These are phyloP conservation scores for Volvariella volvacea DNA, from an alignment of 1,284 basidiomycete species.

Conservation along the genomic window DNA sequence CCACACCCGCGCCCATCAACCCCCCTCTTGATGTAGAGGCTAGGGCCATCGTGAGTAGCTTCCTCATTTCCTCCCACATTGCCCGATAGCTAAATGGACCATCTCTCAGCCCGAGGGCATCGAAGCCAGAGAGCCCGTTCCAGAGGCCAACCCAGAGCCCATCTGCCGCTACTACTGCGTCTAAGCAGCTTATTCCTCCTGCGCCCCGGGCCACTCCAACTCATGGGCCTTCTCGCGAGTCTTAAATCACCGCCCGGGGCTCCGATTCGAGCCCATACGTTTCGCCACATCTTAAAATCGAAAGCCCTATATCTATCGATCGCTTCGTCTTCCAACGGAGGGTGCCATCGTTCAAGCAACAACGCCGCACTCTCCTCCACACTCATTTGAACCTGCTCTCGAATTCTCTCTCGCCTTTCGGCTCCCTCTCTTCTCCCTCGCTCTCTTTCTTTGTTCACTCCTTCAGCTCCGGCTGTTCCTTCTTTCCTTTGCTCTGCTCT, in stretches of 20 bases:
- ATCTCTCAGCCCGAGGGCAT: constrained; percentile 9
- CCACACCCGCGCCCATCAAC: constrained; percentile 21
- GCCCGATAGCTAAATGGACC: not conserved
- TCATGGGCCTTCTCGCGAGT: no score
- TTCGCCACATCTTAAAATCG: no score
- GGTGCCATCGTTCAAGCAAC: not conserved
- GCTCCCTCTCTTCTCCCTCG: not conserved
- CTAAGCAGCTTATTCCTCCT: no score
- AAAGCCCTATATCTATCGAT: constrained; percentile 3
- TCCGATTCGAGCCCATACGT: no score
- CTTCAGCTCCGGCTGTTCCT: no score
- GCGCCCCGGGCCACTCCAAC: no score
- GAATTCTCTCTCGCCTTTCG: not conserved
- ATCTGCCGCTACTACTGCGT: constrained; percentile 17
- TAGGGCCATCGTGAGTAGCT: constrained; percentile 15
- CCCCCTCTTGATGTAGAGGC: constrained; percentile 16
- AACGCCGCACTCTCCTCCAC: not conserved
- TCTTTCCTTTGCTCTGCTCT: no score
- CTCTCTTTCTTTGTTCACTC: not conserved
- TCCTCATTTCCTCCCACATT: not conserved
- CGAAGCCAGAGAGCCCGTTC: constrained; percentile 10
- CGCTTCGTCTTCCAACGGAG: constrained; percentile 2
- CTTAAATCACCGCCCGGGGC: no score
- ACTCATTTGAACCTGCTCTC: not conserved
- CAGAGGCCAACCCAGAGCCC: constrained; percentile 19